Evolutionary conservation across 495 filamentous ascomycete genomes (phyloP).

Genomic region (Trichoderma virens): DNA sequence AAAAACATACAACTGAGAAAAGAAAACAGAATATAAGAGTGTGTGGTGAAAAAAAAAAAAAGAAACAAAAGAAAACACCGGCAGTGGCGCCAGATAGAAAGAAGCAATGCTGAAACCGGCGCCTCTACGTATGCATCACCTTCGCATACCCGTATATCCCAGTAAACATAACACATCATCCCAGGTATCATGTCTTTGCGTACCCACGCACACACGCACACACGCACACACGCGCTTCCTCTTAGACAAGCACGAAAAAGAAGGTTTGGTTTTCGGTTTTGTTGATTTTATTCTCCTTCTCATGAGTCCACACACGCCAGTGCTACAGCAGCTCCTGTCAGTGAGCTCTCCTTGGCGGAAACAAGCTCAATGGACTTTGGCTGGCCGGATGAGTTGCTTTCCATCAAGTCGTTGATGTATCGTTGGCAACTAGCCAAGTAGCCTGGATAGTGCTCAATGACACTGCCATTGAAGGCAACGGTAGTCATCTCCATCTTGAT

Average conservation of each 20-base stretch:
- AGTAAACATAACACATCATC: constrained; percentile 13
- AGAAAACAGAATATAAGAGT: not conserved
- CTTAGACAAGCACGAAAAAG: not conserved
- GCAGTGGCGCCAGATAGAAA: not conserved
- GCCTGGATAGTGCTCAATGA: constrained; percentile 56
- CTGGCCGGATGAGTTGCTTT: constrained; percentile 15
- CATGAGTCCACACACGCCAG: constrained; percentile 34
- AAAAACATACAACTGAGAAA: not conserved
- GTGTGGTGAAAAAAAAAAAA: not conserved
- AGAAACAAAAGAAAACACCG: too few relatives aligned
- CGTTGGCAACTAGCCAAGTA: constrained; percentile 43
- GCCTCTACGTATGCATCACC: constrained; percentile 12
- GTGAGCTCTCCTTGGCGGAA: constrained; percentile 50
- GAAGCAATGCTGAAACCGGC: constrained; percentile 11
- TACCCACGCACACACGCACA: not conserved
- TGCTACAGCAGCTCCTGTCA: constrained; percentile 56
- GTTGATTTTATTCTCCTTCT: constrained; percentile 5
- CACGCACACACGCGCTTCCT: not conserved
- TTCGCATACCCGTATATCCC: not conserved
- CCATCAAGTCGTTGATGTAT: constrained; percentile 42
- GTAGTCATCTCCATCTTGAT: constrained; percentile 26
- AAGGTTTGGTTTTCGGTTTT: constrained; percentile 11
- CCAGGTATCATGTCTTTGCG: constrained; percentile 8
- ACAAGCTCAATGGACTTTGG: constrained; percentile 41
- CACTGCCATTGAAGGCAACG: constrained; percentile 57